phyloP scores from a whole-genome alignment of 2,329 filamentous ascomycete species.

The Metarhizium guizhouense region DNA sequence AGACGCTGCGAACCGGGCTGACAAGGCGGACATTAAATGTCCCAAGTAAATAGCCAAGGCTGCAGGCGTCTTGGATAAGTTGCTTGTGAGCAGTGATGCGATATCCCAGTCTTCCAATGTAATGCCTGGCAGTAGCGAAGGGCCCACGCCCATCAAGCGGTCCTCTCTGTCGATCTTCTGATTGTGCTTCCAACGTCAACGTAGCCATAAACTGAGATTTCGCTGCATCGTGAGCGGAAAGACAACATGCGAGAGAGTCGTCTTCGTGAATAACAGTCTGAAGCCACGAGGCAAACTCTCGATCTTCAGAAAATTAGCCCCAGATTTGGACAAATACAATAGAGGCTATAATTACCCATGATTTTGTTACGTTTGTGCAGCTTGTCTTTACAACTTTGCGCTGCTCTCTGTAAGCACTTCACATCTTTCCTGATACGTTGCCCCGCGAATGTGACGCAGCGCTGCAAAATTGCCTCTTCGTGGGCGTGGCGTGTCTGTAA shows the following conservation, averaged over 20 bases:
- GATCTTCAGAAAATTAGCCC: neutral
- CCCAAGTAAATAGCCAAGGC: slow-evolving; percentile 22
- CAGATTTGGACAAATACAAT: neutral
- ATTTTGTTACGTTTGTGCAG: neutral
- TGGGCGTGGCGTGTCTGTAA: neutral
- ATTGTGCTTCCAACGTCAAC: neutral
- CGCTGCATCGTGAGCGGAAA: neutral
- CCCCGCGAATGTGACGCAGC: slow-evolving; percentile 11
- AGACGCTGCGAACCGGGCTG: slow-evolving; percentile 3
- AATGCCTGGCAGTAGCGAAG: slow-evolving; percentile 24
- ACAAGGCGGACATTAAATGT: slow-evolving; percentile 18
- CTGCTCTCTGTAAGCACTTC: slow-evolving; percentile 9
- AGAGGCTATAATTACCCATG: too few relatives aligned
- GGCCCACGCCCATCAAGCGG: neutral
- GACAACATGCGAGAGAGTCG: neutral
- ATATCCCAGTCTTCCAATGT: slow-evolving; percentile 35
- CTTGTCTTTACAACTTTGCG: slow-evolving; percentile 8
- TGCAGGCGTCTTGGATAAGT: slow-evolving; percentile 24
- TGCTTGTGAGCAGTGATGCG: slow-evolving; percentile 28
- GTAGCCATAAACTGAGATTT: neutral
- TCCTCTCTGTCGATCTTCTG: neutral
- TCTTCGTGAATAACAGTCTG: neutral
- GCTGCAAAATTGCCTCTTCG: neutral
- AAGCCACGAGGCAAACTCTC: neutral
- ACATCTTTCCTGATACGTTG: slow-evolving; percentile 15